phyloP scores from a whole-genome alignment of 371 early-diverging fungal species.

The Mucor velutinosus region DNA sequence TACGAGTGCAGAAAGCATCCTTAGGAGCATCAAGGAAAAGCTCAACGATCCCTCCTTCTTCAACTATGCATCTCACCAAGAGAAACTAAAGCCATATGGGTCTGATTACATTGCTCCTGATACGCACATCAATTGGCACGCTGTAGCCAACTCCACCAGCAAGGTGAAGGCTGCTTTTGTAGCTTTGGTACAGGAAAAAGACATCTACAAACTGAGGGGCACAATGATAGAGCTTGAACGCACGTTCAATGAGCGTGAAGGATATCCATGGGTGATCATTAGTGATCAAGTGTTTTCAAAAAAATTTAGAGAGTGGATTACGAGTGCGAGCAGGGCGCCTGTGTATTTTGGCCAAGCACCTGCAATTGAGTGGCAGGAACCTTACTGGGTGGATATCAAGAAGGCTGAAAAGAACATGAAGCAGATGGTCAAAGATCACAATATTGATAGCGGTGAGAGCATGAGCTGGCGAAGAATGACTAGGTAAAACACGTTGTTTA shows the following conservation, averaged over 20 bases:
- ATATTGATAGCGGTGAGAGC: conserved; percentile 21
- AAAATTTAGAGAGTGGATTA: conserved; percentile 27
- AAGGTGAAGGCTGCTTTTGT: conserved; percentile 35
- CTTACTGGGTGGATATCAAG: conserved; percentile 37
- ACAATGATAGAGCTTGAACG: conserved; percentile 39
- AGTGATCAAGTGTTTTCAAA: conserved; percentile 28
- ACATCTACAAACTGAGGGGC: conserved; percentile 19
- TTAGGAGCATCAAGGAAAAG: background rate
- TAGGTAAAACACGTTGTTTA: conserved; percentile 12
- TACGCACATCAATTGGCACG: conserved; percentile 9
- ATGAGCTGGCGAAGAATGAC: conserved; percentile 35
- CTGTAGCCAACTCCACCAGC: background rate
- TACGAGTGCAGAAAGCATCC: background rate
- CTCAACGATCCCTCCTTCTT: background rate
- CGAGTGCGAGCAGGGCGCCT: conserved; percentile 7
- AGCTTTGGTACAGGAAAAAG: conserved; percentile 26
- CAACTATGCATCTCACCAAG: conserved; percentile 6
- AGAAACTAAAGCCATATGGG: background rate
- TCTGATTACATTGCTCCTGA: conserved; percentile 10
- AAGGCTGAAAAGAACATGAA: conserved; percentile 21
- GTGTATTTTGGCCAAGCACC: conserved; percentile 41
- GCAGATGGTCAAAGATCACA: conserved; percentile 5
- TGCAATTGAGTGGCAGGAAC: conserved; percentile 36
- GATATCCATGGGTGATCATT: conserved; percentile 45
- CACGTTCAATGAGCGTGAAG: conserved; percentile 29